Evolutionary conservation across 2,329 filamentous ascomycete species (phyloP).

Genomic region (Ophiosphaerella narmari): DNA sequence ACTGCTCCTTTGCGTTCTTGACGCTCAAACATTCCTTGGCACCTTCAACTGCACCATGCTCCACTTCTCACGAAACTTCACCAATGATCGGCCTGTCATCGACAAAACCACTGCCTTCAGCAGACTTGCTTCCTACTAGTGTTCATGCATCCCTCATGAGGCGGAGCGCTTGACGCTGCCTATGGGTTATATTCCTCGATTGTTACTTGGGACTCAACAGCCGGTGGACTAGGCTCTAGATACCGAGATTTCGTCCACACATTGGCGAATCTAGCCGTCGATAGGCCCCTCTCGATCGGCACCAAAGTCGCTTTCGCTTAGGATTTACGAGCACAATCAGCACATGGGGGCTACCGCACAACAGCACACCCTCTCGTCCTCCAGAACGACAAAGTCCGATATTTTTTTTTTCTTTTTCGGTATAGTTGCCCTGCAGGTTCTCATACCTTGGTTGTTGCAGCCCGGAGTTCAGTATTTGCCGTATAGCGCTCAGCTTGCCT

Average conservation of each 20-base stretch:
- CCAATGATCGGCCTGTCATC: conserved; percentile 20
- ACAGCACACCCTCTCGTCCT: conserved; percentile 8
- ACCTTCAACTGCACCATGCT: conserved; percentile 19
- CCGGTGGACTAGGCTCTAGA: not conserved
- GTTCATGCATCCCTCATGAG: not conserved
- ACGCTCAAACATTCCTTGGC: conserved; percentile 14
- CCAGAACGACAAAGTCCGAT: not conserved
- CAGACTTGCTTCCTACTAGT: not conserved
- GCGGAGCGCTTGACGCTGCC: not conserved
- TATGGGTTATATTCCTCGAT: not conserved
- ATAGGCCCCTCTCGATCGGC: not conserved
- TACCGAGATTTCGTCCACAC: not conserved
- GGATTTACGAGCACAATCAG: conserved; percentile 13
- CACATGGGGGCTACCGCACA: conserved; percentile 5
- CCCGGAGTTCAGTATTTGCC: not conserved
- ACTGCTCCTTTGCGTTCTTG: conserved; percentile 13
- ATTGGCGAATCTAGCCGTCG: not conserved
- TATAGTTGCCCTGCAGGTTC: too few species aligned
- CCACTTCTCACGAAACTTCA: conserved; percentile 22
- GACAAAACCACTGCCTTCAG: not conserved
- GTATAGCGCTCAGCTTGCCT: not conserved
- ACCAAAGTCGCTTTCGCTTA: conserved; percentile 2
- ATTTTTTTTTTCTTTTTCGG: conserved; percentile 16
- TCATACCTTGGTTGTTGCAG: not conserved
- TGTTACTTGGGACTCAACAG: not conserved